Evolutionary conservation across 2,329 filamentous ascomycete species (phyloP).

Genomic region (Trichoderma oligosporum): DNA sequence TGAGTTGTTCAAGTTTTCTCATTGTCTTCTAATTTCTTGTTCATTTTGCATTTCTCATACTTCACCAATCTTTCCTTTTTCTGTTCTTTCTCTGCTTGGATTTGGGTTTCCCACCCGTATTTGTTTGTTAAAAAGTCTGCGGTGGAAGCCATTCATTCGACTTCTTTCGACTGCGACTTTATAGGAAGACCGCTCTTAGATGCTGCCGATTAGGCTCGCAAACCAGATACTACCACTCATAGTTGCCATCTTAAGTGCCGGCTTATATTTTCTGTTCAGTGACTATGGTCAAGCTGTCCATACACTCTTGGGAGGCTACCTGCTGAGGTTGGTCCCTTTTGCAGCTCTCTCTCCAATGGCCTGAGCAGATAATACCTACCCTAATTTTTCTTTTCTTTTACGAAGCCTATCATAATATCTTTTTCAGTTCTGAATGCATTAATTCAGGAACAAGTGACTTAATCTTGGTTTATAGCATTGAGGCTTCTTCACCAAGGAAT

Average conservation of each 20-base stretch:
- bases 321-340: constrained; percentile 12
- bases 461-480: no score
- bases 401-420: no score
- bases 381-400: neutral
- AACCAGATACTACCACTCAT: neutral
- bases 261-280: constrained; percentile 1
- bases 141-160: neutral
- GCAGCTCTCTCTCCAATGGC: neutral
- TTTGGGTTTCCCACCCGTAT: no score
- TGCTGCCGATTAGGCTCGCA: neutral
- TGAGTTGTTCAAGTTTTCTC: neutral
- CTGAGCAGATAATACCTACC: neutral
- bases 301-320: neutral
- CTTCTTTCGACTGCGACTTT: neutral
- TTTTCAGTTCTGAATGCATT: neutral
- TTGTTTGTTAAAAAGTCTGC: neutral
- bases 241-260: neutral
- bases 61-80: neutral
- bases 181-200: neutral
- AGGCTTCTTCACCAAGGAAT: no score
- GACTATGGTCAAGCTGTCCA: neutral
- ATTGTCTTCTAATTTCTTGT: neutral
- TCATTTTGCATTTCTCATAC: neutral
- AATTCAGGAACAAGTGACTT: neutral
- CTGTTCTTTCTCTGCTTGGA: neutral